Evolutionary conservation across 1,284 basidiomycete species (phyloP).

Genomic region (Tranzscheliella williamsii): DNA sequence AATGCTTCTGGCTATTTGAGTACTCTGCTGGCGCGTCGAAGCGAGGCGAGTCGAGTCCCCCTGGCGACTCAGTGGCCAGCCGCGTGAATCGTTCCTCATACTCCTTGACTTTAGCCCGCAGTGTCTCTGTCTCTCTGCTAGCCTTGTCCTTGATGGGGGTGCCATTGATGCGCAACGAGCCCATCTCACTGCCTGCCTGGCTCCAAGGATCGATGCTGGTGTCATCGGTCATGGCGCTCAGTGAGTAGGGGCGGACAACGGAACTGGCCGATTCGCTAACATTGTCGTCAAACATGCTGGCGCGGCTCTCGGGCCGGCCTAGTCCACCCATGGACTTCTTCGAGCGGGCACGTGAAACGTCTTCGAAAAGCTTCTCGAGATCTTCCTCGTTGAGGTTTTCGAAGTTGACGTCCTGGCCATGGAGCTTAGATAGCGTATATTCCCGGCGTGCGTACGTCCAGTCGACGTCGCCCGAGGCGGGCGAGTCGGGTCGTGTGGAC

Average conservation of each 20-base stretch:
- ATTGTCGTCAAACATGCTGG: constrained; percentile 52
- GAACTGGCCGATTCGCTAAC: constrained; percentile 46
- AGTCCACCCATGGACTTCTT: constrained; percentile 53
- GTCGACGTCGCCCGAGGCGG: constrained; percentile 50
- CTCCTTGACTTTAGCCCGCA: constrained; percentile 48
- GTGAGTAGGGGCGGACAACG: constrained; percentile 45
- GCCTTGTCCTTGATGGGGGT: constrained; percentile 18
- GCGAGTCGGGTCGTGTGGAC: constrained; percentile 47
- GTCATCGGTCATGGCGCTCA: constrained; percentile 52
- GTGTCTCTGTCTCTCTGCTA: constrained; percentile 30
- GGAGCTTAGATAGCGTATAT: constrained; percentile 47
- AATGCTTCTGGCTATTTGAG: constrained; percentile 21
- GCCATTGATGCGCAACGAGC: constrained; percentile 21
- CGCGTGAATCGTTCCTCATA: constrained; percentile 49
- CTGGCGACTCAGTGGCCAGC: constrained; percentile 15
- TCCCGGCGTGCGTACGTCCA: constrained; percentile 56
- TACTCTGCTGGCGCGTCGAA: constrained; percentile 27
- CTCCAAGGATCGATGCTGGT: constrained; percentile 55
- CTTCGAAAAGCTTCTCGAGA: constrained; percentile 56
- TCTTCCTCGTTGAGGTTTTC: constrained; percentile 55
- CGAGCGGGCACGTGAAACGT: constrained; percentile 45
- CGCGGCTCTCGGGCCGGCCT: constrained; percentile 44
- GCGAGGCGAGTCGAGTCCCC: constrained; percentile 7
- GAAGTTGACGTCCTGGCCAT: constrained; percentile 54
- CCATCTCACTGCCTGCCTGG: constrained; percentile 41